phyloP scores from a whole-genome alignment of 257 asterid species.

The Nicotiana tomentosiformis region DNA sequence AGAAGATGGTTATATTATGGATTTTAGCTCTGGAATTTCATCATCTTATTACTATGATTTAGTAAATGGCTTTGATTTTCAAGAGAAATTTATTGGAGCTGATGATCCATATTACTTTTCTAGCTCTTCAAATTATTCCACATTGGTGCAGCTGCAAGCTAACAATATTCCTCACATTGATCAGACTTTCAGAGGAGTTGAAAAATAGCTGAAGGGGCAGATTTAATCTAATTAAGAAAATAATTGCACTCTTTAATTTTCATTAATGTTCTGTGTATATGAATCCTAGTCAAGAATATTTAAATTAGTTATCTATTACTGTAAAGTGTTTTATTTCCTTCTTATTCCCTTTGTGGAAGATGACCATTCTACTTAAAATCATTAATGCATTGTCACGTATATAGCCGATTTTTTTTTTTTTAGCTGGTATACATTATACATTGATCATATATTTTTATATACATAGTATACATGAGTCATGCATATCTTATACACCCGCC shows the following conservation, averaged over 20 bases:
- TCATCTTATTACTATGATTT: slow-evolving; percentile 5
- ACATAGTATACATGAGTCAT: no score
- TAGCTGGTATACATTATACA: no score
- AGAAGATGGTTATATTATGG: slow-evolving; percentile 11
- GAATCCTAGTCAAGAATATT: background rate
- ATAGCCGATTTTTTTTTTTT: no score
- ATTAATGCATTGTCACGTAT: background rate
- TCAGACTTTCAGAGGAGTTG: background rate
- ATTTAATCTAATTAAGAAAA: background rate
- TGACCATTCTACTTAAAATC: background rate
- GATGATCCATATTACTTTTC: background rate
- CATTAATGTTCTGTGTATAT: background rate
- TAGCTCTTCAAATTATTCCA: background rate
- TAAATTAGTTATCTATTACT: background rate
- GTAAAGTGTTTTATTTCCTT: background rate
- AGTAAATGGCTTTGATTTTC: slow-evolving; percentile 12
- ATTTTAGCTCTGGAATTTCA: background rate
- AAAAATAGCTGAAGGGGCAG: background rate
- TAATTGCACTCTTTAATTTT: background rate
- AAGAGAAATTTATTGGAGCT: slow-evolving; percentile 1
- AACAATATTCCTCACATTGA: background rate
- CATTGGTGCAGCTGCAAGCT: background rate
- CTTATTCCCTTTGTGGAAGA: background rate
- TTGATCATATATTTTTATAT: no score
- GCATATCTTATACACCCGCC: no score